Percentiles rank a stretch among this genome's conserved stretches.
Conservation (phyloP, 345 rosid species). For the Clausena lansium region DNA sequence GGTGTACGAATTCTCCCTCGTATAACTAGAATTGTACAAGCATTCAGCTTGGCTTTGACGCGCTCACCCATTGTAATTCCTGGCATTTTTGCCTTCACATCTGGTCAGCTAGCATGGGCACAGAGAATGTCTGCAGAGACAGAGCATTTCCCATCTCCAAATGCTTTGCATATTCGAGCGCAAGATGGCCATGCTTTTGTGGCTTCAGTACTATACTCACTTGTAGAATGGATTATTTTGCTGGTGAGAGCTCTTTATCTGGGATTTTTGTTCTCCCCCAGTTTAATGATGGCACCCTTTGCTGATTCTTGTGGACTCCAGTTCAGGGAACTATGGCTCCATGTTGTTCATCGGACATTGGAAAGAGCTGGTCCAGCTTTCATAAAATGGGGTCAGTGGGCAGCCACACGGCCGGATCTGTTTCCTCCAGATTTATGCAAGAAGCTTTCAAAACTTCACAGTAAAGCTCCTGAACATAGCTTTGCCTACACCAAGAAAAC, state of each 20-base stretch:
- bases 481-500: slow-evolving; percentile 74
- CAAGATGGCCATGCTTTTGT: slow-evolving; percentile 58
- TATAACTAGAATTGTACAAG: slow-evolving; percentile 64
- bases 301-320: slow-evolving; percentile 52
- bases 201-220: slow-evolving; percentile 42
- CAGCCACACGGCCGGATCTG: slow-evolving; percentile 94
- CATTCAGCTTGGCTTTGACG: slow-evolving; percentile 64
- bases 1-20: slow-evolving; percentile 30
- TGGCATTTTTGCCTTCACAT: slow-evolving; percentile 53
- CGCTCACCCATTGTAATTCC: slow-evolving; percentile 63
- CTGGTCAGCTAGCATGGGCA: slow-evolving; percentile 64
- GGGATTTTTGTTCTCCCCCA: slow-evolving; percentile 66
- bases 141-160: slow-evolving; percentile 43
- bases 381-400: slow-evolving; percentile 99
- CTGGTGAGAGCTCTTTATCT: slow-evolving; percentile 74
- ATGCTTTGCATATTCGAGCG: slow-evolving; percentile 51
- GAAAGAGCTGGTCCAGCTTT: slow-evolving; percentile 96
- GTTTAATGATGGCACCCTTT: slow-evolving; percentile 74
- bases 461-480: slow-evolving; percentile 87
- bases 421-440: slow-evolving; percentile 86
- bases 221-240: slow-evolving; percentile 52
- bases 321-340: slow-evolving; percentile 64
- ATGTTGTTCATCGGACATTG: slow-evolving; percentile 68
- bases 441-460: slow-evolving; percentile 87
- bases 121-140: slow-evolving; percentile 41